A percentile compares a stretch with the other conserved stretches of the same genome.
Conservation (phyloP, 2,329 filamentous ascomycete genomes). For the Aspergillus sp. region DNA sequence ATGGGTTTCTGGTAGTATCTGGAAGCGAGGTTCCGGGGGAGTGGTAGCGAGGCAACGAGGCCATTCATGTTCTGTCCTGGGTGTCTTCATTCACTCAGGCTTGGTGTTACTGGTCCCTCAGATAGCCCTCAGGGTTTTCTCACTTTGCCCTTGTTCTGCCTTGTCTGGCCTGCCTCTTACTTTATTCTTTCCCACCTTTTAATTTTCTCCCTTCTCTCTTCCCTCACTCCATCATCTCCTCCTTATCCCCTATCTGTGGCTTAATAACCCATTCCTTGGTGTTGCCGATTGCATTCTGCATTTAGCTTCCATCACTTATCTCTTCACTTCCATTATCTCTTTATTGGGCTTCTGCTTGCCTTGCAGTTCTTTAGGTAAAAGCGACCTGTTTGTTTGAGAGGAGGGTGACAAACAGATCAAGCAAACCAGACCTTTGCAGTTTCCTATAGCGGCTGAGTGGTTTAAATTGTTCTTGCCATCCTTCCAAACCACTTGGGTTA, state of each 20-base stretch:
- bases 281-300: not conserved
- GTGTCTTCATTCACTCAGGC: conserved; percentile 3
- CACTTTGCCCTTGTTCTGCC: conserved; percentile 1
- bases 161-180: not conserved
- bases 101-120: not conserved
- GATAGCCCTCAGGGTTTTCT: not conserved
- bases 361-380: not conserved
- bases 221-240: not conserved
- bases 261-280: not conserved
- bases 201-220: conserved; percentile 1
- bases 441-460: not conserved
- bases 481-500: not conserved
- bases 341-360: too few species aligned
- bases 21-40: not conserved
- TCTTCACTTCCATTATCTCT: not conserved
- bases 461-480: not conserved
- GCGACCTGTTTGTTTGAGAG: not conserved
- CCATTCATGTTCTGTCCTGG: not conserved
- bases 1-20: not conserved
- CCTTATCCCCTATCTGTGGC: not conserved
- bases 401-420: not conserved
- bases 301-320: not conserved
- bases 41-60: too few species aligned
- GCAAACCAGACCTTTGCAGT: not conserved
- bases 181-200: not conserved